A percentile compares a stretch with the other conserved stretches of the same genome.
These are phyloP conservation scores for Tricholomella constricta DNA, from an alignment of 768 basidiomycete genomes.

Conservation along the genomic window DNA sequence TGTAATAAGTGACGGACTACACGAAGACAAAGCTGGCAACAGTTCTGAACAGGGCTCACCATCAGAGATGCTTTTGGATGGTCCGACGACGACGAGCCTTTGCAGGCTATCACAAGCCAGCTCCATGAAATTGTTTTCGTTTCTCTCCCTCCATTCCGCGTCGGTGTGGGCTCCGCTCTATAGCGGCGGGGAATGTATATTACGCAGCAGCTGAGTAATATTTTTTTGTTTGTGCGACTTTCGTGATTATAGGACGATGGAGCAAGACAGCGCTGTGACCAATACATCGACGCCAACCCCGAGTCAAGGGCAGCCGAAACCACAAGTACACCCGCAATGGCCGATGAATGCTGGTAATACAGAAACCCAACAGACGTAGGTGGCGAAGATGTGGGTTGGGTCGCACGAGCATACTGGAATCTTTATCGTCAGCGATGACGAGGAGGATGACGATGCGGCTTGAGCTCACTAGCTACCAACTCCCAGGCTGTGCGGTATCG, in stretches of 20 bases:
- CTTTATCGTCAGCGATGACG: conserved; percentile 45
- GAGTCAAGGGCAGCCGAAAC: background rate
- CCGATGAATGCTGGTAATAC: conserved; percentile 1
- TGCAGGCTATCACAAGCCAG: no score
- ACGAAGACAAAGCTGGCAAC: no score
- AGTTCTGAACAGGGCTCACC: no score
- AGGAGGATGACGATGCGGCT: conserved; percentile 22
- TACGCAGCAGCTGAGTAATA: conserved; percentile 23
- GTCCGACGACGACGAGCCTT: no score
- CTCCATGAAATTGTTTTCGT: no score
- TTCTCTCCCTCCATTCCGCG: conserved; percentile 3
- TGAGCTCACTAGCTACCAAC: background rate
- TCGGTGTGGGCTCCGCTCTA: conserved; percentile 10
- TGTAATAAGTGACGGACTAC: no score
- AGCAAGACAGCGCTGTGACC: conserved; percentile 28
- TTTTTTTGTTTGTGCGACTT: conserved; percentile 16
- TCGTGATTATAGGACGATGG: conserved; percentile 36
- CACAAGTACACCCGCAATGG: background rate
- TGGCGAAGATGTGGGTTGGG: conserved; percentile 46
- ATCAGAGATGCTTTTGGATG: no score
- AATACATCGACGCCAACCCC: no score
- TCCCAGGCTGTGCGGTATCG: background rate
- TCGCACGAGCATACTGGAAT: conserved; percentile 42
- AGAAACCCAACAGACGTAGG: conserved; percentile 14
- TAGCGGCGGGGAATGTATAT: conserved; percentile 5